A percentile compares a stretch with the other conserved stretches of the same genome.
Conservation (phyloP, 108 stramenopile species). For the Pseudonitzschia multiseries region DNA sequence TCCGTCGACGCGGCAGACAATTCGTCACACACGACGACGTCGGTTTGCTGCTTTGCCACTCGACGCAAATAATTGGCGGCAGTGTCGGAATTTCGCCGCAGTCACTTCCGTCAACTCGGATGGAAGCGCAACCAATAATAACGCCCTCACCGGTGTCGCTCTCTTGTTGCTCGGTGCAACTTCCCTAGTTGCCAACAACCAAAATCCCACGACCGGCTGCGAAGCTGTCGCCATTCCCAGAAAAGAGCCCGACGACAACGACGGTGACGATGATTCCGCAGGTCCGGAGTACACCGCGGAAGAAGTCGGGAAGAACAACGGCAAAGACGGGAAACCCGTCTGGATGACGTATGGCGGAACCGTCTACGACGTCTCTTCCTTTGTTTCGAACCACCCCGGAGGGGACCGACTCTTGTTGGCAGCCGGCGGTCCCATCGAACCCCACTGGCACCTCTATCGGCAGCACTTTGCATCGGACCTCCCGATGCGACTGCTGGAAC, state of each 20-base stretch:
- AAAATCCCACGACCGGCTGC: background rate
- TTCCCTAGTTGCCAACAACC: background rate
- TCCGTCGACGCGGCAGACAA: background rate
- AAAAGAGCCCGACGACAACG: background rate
- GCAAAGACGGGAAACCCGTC: slow-evolving; percentile 57
- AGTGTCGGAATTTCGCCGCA: too few relatives aligned
- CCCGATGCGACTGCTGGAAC: slow-evolving; percentile 75
- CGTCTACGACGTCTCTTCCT: slow-evolving; percentile 97
- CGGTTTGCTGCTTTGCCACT: background rate
- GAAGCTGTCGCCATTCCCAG: background rate
- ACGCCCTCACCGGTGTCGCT: background rate
- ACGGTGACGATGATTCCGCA: background rate
- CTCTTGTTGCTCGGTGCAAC: background rate
- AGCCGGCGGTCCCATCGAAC: slow-evolving; percentile 44
- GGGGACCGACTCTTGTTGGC: slow-evolving; percentile 89
- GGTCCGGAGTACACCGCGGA: slow-evolving; percentile 56
- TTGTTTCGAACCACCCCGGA: slow-evolving; percentile 86
- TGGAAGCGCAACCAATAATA: background rate
- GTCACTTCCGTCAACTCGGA: background rate
- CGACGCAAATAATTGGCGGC: background rate
- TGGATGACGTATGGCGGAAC: slow-evolving; percentile 89
- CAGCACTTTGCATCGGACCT: slow-evolving; percentile 87
- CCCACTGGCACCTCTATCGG: slow-evolving; percentile 72
- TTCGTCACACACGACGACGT: background rate
- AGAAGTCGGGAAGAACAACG: slow-evolving; percentile 62